These are phyloP conservation scores for Mrakia blollopis DNA, from an alignment of 768 basidiomycete species.

Conservation along the genomic window DNA sequence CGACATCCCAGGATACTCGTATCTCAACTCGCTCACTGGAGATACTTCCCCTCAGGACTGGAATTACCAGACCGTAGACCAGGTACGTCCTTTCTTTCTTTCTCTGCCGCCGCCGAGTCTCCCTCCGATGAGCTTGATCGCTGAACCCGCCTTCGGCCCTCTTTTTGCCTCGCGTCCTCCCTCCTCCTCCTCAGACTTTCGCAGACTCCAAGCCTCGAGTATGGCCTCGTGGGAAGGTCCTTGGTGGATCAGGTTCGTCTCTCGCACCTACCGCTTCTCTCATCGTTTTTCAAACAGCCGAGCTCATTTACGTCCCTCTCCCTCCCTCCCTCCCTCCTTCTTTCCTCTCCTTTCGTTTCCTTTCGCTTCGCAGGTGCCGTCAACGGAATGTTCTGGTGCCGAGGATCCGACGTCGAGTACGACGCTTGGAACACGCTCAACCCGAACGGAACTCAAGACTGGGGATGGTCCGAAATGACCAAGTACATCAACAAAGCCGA, in stretches of 20 bases:
- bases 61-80: slow-evolving; percentile 38
- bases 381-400: slow-evolving; percentile 60
- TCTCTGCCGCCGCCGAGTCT: neutral
- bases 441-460: slow-evolving; percentile 38
- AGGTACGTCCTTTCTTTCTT: slow-evolving; percentile 12
- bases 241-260: slow-evolving; percentile 57
- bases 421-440: slow-evolving; percentile 47
- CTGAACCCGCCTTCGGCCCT: neutral
- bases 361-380: slow-evolving; percentile 46
- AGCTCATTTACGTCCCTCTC: neutral
- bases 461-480: slow-evolving; percentile 41
- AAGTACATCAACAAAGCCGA: slow-evolving; percentile 34
- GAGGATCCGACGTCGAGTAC: slow-evolving; percentile 42
- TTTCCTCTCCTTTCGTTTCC: neutral
- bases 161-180: neutral
- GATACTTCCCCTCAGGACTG: slow-evolving; percentile 24
- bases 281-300: neutral
- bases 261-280: neutral
- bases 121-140: neutral
- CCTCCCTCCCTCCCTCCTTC: neutral
- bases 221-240: slow-evolving; percentile 53
- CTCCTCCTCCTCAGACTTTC: neutral
- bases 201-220: slow-evolving; percentile 1
- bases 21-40: slow-evolving; percentile 28
- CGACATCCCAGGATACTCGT: slow-evolving; percentile 33